Conservation (phyloP, 208 protist species). For the Trypanosomatidae sp. region DNA sequence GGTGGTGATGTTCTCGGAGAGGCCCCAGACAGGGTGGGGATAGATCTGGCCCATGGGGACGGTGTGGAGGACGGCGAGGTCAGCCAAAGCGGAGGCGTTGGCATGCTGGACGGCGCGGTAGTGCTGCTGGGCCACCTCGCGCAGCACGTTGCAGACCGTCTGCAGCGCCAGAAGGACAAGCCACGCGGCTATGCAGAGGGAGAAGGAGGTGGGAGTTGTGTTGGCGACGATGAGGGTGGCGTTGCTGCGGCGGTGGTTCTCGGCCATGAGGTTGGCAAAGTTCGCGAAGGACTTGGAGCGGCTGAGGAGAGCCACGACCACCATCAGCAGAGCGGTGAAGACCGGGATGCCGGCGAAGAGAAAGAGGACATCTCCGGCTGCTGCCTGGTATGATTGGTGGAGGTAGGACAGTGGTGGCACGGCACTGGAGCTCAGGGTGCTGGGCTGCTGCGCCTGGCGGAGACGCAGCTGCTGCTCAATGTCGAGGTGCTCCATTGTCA, state of each 20-base stretch:
- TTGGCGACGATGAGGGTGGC: slow-evolving; percentile 10
- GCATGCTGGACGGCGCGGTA: slow-evolving; percentile 14
- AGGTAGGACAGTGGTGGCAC: slow-evolving; percentile 15
- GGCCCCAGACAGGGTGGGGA: slow-evolving; percentile 18
- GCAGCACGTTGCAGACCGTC: slow-evolving; percentile 18
- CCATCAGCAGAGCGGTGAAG: neutral
- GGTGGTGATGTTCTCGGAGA: slow-evolving; percentile 10
- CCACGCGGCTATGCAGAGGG: slow-evolving; percentile 20
- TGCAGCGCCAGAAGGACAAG: slow-evolving; percentile 19
- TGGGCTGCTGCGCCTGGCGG: slow-evolving; percentile 16
- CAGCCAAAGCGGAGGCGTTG: slow-evolving; percentile 8
- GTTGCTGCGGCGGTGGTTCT: slow-evolving; percentile 2
- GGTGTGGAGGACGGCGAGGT: slow-evolving; percentile 12
- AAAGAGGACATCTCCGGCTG: slow-evolving; percentile 3
- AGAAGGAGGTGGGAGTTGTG: slow-evolving; percentile 8
- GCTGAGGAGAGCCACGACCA: slow-evolving; percentile 6
- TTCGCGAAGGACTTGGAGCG: too few species aligned
- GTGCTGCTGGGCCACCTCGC: slow-evolving; percentile 22
- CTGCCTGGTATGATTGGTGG: slow-evolving; percentile 12
- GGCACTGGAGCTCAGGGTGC: slow-evolving; percentile 6
- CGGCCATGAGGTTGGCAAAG: slow-evolving; percentile 2
- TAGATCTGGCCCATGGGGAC: slow-evolving; percentile 2
- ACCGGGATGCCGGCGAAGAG: slow-evolving; percentile 12
- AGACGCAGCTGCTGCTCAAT: slow-evolving; percentile 50
- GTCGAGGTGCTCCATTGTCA: slow-evolving; percentile 26